phyloP scores from a whole-genome alignment of 495 filamentous ascomycete genomes.

The Corynascus novoguineensis region DNA sequence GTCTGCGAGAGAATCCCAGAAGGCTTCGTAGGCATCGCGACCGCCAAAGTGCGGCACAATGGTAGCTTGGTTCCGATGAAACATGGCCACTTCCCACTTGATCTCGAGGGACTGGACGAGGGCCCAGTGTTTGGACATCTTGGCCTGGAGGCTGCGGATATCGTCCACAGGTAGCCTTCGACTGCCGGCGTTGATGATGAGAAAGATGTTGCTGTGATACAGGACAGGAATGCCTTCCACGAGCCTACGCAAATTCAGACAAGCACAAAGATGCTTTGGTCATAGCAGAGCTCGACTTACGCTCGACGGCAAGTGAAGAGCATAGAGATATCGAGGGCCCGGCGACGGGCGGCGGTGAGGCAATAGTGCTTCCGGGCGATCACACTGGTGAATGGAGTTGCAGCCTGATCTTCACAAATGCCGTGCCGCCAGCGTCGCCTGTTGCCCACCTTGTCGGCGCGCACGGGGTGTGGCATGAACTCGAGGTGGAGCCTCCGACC shows the following conservation, averaged over 20 bases:
- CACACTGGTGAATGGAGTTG: neutral
- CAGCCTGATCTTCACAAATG: constrained; percentile 2
- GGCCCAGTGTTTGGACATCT: constrained; percentile 15
- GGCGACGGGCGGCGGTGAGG: constrained; percentile 4
- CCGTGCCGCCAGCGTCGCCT: constrained; percentile 13
- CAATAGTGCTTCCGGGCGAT: constrained; percentile 8
- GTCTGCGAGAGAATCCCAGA: constrained; percentile 19
- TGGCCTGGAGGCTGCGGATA: constrained; percentile 16
- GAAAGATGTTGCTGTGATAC: constrained; percentile 17
- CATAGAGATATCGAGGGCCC: constrained; percentile 8
- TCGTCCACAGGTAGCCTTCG: constrained; percentile 11
- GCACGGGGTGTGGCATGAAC: constrained; percentile 14
- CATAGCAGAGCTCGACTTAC: constrained; percentile 1
- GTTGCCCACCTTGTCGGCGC: constrained; percentile 15
- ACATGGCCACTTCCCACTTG: constrained; percentile 14
- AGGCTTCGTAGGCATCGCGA: constrained; percentile 14
- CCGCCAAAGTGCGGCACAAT: constrained; percentile 13
- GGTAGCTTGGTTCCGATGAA: constrained; percentile 12
- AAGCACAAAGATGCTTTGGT: too few relatives aligned
- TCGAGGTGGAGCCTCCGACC: constrained; percentile 10
- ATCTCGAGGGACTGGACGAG: constrained; percentile 14
- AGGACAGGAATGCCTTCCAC: constrained; percentile 12
- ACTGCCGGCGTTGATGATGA: constrained; percentile 11
- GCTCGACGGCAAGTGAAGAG: constrained; percentile 16
- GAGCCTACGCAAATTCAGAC: constrained; percentile 1